Evolutionary conservation across 2,329 filamentous ascomycete genomes (phyloP).

Genomic region (Clonostachys sp.): DNA sequence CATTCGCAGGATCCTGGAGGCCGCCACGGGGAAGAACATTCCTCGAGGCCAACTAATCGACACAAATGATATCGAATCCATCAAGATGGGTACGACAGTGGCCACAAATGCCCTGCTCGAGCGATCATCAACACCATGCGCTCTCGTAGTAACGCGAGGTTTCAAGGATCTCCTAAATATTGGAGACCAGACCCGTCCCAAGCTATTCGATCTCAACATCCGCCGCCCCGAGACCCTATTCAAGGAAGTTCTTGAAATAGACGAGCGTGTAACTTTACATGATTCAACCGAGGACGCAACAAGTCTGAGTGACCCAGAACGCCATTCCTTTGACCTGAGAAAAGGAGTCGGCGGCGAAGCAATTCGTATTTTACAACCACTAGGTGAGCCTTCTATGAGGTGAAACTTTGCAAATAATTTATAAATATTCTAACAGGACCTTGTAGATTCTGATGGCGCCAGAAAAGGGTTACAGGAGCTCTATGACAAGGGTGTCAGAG

Average conservation of each 20-base stretch:
- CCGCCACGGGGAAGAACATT: constrained; percentile 69
- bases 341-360: constrained; percentile 65
- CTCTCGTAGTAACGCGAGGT: constrained; percentile 79
- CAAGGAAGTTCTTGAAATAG: constrained; percentile 78
- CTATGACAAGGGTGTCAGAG: constrained; percentile 64
- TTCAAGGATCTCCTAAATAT: constrained; percentile 86
- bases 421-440: constrained; percentile 11
- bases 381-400: constrained; percentile 1
- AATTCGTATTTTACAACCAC: constrained; percentile 54
- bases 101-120: constrained; percentile 90
- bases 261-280: constrained; percentile 85
- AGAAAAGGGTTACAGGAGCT: constrained; percentile 53
- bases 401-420: neutral
- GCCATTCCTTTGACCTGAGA: constrained; percentile 51
- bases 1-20: constrained; percentile 78
- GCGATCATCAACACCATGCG: constrained; percentile 83
- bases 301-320: constrained; percentile 37
- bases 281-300: constrained; percentile 86
- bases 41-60: constrained; percentile 76
- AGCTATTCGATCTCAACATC: constrained; percentile 88
- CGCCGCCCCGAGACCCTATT: constrained; percentile 83
- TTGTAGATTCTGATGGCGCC: constrained; percentile 48
- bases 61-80: constrained; percentile 79
- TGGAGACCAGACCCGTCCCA: constrained; percentile 83
- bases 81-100: constrained; percentile 93